A percentile compares a stretch with the other conserved stretches of the same genome.
Evolutionary conservation across 768 basidiomycete genomes (phyloP).

Genomic region (Hericium alpestre): DNA sequence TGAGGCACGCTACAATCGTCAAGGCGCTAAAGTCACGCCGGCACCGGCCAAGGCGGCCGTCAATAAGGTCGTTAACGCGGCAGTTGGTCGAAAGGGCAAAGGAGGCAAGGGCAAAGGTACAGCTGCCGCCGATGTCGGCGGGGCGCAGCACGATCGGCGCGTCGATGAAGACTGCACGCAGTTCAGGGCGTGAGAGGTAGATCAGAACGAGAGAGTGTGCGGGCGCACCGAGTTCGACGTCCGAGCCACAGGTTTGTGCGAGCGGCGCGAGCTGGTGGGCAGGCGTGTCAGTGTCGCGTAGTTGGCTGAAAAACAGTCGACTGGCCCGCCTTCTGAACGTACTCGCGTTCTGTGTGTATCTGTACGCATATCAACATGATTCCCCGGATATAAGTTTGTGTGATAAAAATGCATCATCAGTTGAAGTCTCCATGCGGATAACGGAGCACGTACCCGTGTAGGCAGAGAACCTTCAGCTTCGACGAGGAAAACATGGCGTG

Average conservation of each 20-base stretch:
- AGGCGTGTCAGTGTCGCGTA: neutral
- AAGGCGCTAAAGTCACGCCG: neutral
- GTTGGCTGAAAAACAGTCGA: neutral
- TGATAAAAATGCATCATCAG: too few relatives aligned
- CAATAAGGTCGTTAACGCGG: too few relatives aligned
- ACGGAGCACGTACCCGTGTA: neutral
- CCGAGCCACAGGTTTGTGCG: slow-evolving; percentile 50
- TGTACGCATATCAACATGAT: slow-evolving; percentile 14
- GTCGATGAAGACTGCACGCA: slow-evolving; percentile 55
- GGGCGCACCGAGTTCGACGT: slow-evolving; percentile 47
- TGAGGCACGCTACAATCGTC: slow-evolving; percentile 12
- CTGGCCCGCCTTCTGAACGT: slow-evolving; percentile 63
- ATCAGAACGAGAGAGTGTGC: neutral
- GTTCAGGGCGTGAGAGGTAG: neutral
- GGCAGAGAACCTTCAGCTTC: neutral
- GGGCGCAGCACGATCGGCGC: slow-evolving; percentile 60
- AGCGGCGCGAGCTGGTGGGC: slow-evolving; percentile 51
- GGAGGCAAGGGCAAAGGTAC: neutral
- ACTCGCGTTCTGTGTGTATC: slow-evolving; percentile 56
- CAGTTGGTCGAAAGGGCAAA: neutral
- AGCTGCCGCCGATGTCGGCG: slow-evolving; percentile 34
- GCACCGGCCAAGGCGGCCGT: neutral
- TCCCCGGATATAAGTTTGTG: too few relatives aligned
- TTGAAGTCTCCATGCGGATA: neutral
- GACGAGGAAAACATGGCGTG: too few relatives aligned